Conservation (phyloP, 768 basidiomycete species). For the Hydnum rufescens region DNA sequence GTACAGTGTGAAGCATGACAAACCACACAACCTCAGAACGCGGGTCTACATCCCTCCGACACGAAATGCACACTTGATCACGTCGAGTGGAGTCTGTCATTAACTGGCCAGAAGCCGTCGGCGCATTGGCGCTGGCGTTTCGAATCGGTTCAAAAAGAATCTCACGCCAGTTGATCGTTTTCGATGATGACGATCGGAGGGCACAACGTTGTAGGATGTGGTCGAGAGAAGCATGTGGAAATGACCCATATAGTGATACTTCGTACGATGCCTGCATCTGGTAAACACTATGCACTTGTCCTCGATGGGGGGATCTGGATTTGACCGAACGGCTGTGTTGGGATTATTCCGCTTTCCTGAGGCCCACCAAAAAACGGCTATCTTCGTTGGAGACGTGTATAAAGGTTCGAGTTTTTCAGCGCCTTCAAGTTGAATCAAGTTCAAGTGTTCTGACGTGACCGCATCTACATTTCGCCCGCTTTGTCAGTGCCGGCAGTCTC, state of each 20-base stretch:
- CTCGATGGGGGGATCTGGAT: not conserved
- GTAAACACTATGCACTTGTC: not conserved
- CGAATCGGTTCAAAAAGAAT: conserved; percentile 67
- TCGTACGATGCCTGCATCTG: conserved; percentile 6
- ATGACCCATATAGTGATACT: conserved; percentile 6
- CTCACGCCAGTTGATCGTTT: conserved; percentile 25
- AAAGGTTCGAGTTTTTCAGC: too few relatives aligned
- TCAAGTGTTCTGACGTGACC: too few relatives aligned
- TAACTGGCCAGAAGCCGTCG: not conserved
- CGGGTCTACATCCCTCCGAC: conserved; percentile 52
- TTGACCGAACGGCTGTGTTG: not conserved
- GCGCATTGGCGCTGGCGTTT: conserved; percentile 42
- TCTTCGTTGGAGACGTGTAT: too few relatives aligned
- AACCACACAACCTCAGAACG: conserved; percentile 11
- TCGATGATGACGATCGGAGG: conserved; percentile 52
- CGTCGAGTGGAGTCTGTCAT: conserved; percentile 18
- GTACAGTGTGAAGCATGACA: not conserved
- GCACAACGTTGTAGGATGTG: conserved; percentile 55
- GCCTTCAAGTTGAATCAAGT: too few relatives aligned
- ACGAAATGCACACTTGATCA: conserved; percentile 51
- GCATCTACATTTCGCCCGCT: too few relatives aligned
- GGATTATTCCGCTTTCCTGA: not conserved
- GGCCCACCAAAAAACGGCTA: too few relatives aligned
- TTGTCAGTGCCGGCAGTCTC: too few relatives aligned
- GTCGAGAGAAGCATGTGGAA: conserved; percentile 3